A percentile compares a stretch with the other conserved stretches of the same genome.
phyloP scores from a whole-genome alignment of 768 basidiomycete genomes.

The Mycena sanguinolenta region DNA sequence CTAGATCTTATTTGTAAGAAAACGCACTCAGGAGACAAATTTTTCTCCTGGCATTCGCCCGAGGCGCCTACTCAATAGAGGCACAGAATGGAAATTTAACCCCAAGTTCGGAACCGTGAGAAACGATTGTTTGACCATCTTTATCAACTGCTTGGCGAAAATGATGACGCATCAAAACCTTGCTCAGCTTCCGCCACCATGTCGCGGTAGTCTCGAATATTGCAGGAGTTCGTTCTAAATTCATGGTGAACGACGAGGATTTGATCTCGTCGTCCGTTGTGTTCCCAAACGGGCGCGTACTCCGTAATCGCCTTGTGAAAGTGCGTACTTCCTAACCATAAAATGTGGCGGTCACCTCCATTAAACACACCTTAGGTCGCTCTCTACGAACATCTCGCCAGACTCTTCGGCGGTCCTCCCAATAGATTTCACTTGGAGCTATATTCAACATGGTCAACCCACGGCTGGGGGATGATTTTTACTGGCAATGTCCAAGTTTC shows the following conservation, averaged over 20 bases:
- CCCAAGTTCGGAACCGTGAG: no score
- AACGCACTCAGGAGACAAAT: no score
- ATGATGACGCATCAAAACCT: no score
- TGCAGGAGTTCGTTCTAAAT: background rate
- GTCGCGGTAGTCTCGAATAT: background rate
- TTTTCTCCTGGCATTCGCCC: no score
- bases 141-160: no score
- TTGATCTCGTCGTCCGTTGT: constrained; percentile 42
- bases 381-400: constrained; percentile 87
- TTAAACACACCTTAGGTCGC: constrained; percentile 71
- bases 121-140: no score
- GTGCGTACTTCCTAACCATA: constrained; percentile 44
- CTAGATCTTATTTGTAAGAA: no score
- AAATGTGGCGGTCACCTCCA: background rate
- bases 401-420: constrained; percentile 77
- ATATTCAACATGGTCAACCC: constrained; percentile 81
- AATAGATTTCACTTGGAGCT: constrained; percentile 72
- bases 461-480: constrained; percentile 89
- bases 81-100: no score
- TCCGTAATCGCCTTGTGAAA: constrained; percentile 68
- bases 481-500: constrained; percentile 89
- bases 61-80: no score
- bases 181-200: background rate
- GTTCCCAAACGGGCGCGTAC: constrained; percentile 57
- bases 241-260: constrained; percentile 12